Base-by-base conservation (phyloP, 352 stramenopile species). In the Phytophthora fragariae region DNA sequence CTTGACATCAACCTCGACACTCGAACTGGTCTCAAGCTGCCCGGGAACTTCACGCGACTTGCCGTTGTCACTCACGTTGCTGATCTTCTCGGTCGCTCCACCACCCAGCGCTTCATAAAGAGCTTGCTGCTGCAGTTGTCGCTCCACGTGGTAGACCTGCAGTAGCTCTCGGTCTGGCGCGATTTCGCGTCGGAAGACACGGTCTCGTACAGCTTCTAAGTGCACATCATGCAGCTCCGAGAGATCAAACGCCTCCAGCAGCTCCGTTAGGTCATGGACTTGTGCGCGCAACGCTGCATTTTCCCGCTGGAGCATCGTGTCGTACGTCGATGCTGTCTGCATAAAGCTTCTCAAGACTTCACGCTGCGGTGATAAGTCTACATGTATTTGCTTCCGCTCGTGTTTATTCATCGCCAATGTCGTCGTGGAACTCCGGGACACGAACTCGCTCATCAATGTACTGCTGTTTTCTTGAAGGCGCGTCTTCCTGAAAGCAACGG, bases 221-320 rank as follows among this genome's bases (percentile, higher is more conserved):
- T 81, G 65, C 14, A 27, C 44, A 53, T 78, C 61, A 4, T 72
- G 44, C 5, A 81, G 27, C 41, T 68, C 60, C 15, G 60, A 77
- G 3, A 81, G 70, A 67, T 80, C 70, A 59, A 75, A 80, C n/a
- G 54, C 70, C 17, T 70, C 65, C 29, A 80, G 27, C 7, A 80
- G 31, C 44, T 80, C 65, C 3, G 60, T 75, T 6, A 80, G 65
- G 27, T 80, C 73, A 19, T 73, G 65, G 5, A 80, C 56, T 61
- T 80, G 73, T 1, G 60, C 65, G 21, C 70, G 64, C 46, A 80
- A 61, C 14, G 41, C 73, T 17, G 56, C 24, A 53, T 68, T 72
- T 17, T 77, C 61, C 52, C 49, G 60, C 19, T 64, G 24, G 14
- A 39, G 50, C n/a, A 77, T 21, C 14, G 41, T 52, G 3, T 72